Evolutionary conservation across 225 moss, liverwort and hornwort genomes (phyloP), one percentile per base, ranked within the genome.

Genomic region (Asterella californica): DNA sequence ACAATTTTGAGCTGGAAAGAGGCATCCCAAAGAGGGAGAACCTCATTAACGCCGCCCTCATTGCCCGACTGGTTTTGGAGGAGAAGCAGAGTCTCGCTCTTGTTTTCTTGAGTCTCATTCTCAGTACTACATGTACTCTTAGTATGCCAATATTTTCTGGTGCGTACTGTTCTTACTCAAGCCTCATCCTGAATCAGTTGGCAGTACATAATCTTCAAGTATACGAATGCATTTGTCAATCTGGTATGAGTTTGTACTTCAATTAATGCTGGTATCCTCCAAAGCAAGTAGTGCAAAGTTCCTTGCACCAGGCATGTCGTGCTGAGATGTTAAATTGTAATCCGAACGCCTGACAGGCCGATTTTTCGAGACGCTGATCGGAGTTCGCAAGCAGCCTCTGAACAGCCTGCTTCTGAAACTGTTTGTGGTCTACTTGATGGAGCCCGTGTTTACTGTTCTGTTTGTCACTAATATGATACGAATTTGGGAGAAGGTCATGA

Each of bases 401-500:
- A 79, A 57, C 82, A 80, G 88, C 68, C 89, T 99, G 55, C 86
- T 95, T 33, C 83, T 90, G 62, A 99, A 85, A 84, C 83, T 99
- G 55, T 87, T 90, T 72, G 68, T 78, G 15, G 66, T 99, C 10
- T 99, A 99, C 70, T 76, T 91, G 48, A 18, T 92, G 92, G 99
- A 99, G 82, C 99, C 99, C 10, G 66, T 91, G 74, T 88, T 91
- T 77, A 99, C 99, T 24, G 90, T 99, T n/a, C 0, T 93, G 37
- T 99, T 99, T 66, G 94, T 99, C 18, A 99, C 95, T 15, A 95
- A 90, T 52, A 91, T 99, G 99, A 93, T 99, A 47, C 82, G 86
- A 36, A 93, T 95, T n/a, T 99, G 99, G 99, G 99, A 99, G 82
- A 94, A 90, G 83, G 99, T 99, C 66, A 99, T 99, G 99, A 94